Base-by-base conservation (phyloP, 768 basidiomycete genomes). In the Auricularia sp. region DNA sequence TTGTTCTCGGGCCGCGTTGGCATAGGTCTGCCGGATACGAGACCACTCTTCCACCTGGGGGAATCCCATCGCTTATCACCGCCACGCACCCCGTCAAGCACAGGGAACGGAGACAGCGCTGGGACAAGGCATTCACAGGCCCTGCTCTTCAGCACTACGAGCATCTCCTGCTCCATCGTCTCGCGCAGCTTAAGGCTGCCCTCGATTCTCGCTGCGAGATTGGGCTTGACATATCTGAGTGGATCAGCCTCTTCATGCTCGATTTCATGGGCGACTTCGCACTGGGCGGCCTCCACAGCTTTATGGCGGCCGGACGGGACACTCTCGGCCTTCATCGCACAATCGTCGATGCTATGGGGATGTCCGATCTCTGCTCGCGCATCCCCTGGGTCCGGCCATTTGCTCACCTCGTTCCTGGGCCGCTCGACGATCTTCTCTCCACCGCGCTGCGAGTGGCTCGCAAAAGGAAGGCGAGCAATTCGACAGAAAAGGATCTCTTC, bases 201-300 rank as follows among this genome's bases (percentile, higher is more conserved):
- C 47, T 51, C 18, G 47, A 51, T 21, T 11, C 63, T 51, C 51
- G 45, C 29, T 21, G 21, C 29, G 29, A 21, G 14, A 24, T 2
- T 4, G 13, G 7, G 16, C 54, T 36, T n/a, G 24, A 51, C 18
- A 34, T 14, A 4, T 42, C 39, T 10, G 33, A 34, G 2, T 37
- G 45, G 18, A 44, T 35, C 18, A 18, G 14, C 14, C 37, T 24
- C 11, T 39, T 62, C 56, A 59, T 47, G 3, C 63, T 66, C 34
- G 65, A 66, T 47, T 34, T 66, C 54, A 66, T 66, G 65, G 65
- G 65, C 18, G 65, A 66, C 39, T 54, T 66, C 7, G 65, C 62
- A 3, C 63, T 66, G 24, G 62, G 63, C 42, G 42, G 65, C 37
- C 36, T 10, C 29, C 64, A 64, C 54, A 54, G 64, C n/a, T 33